Evolutionary conservation across 768 basidiomycete species (phyloP).

Genomic region (Rhodotorula kratochvilovae): DNA sequence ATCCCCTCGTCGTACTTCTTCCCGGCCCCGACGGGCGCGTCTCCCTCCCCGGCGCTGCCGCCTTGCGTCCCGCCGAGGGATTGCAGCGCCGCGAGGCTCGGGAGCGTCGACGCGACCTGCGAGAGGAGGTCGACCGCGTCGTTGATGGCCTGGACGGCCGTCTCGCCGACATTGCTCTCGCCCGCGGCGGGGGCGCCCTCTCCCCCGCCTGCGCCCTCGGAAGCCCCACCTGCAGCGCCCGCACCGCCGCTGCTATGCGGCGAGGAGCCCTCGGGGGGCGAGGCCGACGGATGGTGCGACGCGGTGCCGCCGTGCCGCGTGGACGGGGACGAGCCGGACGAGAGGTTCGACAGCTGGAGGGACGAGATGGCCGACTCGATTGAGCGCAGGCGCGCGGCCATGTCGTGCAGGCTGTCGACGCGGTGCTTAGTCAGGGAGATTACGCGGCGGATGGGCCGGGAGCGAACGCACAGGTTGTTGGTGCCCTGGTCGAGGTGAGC

Average conservation of each 20-base stretch:
- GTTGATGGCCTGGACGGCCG: slow-evolving; percentile 4
- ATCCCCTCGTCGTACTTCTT: background rate
- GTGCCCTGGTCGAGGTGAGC: background rate
- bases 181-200: background rate
- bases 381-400: slow-evolving; percentile 4
- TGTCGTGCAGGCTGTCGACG: background rate
- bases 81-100: background rate
- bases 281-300: background rate
- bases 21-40: no score
- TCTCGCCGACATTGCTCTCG: background rate
- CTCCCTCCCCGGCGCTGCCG: no score
- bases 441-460: background rate
- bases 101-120: background rate
- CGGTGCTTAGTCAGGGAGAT: background rate
- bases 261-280: background rate
- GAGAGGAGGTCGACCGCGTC: background rate
- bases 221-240: no score
- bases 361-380: slow-evolving; percentile 11
- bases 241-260: no score
- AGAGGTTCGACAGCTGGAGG: background rate
- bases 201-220: background rate
- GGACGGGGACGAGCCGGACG: background rate
- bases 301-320: background rate
- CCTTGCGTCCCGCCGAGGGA: background rate
- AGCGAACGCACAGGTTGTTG: no score